A percentile compares a stretch with the other conserved stretches of the same genome.
Conservation (phyloP, 805 yeast species). For the Isabelozyma rhagii region DNA sequence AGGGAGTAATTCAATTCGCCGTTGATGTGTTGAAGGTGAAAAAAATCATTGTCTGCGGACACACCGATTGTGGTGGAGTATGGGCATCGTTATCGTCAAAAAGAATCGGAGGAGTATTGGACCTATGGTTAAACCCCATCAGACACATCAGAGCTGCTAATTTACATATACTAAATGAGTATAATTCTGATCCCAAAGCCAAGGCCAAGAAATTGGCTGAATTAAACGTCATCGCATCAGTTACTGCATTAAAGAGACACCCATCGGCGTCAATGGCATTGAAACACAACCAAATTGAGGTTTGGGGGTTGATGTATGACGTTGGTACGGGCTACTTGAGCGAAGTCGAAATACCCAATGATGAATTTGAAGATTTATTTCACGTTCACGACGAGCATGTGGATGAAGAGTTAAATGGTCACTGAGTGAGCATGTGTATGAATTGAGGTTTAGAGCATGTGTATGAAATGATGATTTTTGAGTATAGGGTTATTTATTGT, state of each 20-base stretch:
- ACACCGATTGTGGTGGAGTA: constrained; percentile 92
- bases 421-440: not conserved
- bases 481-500: not conserved
- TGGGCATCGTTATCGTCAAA: constrained; percentile 71
- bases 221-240: constrained; percentile 72
- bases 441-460: too few species aligned
- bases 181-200: constrained; percentile 45
- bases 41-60: constrained; percentile 87
- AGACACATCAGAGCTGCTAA: constrained; percentile 67
- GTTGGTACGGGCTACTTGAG: constrained; percentile 68
- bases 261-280: constrained; percentile 68
- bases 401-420: not conserved
- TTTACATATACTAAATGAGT: constrained; percentile 44
- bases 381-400: constrained; percentile 31
- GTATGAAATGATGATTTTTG: not conserved
- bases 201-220: constrained; percentile 66
- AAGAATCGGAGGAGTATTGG: constrained; percentile 65
- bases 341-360: constrained; percentile 37
- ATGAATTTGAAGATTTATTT: constrained; percentile 43
- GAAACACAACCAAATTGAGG: constrained; percentile 59
- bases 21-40: constrained; percentile 78
- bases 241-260: constrained; percentile 60
- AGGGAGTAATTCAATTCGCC: constrained; percentile 84
- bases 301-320: constrained; percentile 83
- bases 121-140: constrained; percentile 67